A percentile compares a stretch with the other conserved stretches of the same genome.
These are phyloP conservation scores for Mycena galopus DNA, from an alignment of 768 basidiomycete species.

Conservation along the genomic window DNA sequence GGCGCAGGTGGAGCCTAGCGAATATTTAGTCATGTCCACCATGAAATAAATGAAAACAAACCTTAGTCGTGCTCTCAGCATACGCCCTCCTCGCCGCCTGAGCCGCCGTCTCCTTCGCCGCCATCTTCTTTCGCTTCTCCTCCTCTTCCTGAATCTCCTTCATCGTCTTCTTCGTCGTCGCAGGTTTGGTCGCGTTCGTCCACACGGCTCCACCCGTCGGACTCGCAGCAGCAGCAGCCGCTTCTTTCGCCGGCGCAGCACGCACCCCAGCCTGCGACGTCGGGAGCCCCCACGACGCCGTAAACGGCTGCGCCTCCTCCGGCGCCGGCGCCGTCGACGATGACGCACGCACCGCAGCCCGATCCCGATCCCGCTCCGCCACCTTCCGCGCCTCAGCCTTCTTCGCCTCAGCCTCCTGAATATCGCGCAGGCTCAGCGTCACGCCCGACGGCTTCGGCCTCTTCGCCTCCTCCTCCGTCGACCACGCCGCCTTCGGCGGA, in stretches of 20 bases:
- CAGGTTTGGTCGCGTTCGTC: slow-evolving; percentile 72
- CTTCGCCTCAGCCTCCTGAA: slow-evolving; percentile 93
- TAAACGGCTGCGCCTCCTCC: slow-evolving; percentile 74
- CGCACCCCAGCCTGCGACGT: slow-evolving; percentile 83
- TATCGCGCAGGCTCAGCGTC: slow-evolving; percentile 87
- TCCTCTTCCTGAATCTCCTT: slow-evolving; percentile 99
- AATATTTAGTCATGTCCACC: slow-evolving; percentile 30
- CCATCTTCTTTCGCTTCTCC: slow-evolving; percentile 82
- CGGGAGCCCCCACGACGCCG: slow-evolving; percentile 87
- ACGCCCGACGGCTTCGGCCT: slow-evolving; percentile 59
- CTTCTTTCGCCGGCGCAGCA: slow-evolving; percentile 60
- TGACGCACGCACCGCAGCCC: slow-evolving; percentile 60
- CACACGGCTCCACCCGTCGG: slow-evolving; percentile 67
- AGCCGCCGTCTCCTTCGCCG: slow-evolving; percentile 69
- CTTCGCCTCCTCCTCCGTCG: slow-evolving; percentile 76
- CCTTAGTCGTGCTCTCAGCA: slow-evolving; percentile 85
- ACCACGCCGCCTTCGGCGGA: slow-evolving; percentile 71
- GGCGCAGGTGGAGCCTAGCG: slow-evolving; percentile 48
- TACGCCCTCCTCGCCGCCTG: slow-evolving; percentile 77
- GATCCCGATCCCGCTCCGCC: slow-evolving; percentile 80
- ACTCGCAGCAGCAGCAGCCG: slow-evolving; percentile 42
- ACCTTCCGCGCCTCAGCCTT: slow-evolving; percentile 82
- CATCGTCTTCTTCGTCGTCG: slow-evolving; percentile 87
- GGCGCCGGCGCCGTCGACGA: slow-evolving; percentile 49
- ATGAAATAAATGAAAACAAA: slow-evolving; percentile 43